A percentile compares a stretch with the other conserved stretches of the same genome.
Conservation (phyloP, 2,329 filamentous ascomycete species). For the Aspergillus eucalypticola region DNA sequence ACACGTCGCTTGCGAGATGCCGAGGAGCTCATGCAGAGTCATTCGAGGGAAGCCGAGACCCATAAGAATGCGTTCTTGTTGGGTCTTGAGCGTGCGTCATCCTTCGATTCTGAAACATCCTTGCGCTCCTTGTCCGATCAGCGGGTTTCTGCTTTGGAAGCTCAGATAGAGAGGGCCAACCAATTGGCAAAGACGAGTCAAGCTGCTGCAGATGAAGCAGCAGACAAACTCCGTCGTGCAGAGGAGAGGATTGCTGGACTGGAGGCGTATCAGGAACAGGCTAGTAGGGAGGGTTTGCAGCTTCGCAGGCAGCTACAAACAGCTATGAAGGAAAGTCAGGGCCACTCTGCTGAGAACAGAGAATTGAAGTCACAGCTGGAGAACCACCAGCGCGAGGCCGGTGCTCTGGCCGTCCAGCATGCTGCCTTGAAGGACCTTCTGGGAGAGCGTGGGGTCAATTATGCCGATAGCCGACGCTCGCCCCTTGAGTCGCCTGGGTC, state of each 20-base stretch:
- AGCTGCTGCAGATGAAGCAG: constrained; percentile 78
- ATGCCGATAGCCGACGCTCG: constrained; percentile 67
- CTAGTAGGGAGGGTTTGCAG: constrained; percentile 85
- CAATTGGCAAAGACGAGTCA: constrained; percentile 84
- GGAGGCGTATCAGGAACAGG: constrained; percentile 96
- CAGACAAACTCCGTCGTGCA: constrained; percentile 84
- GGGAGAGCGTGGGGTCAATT: constrained; percentile 81
- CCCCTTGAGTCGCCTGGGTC: constrained; percentile 74
- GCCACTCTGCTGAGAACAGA: constrained; percentile 75
- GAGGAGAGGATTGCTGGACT: constrained; percentile 96
- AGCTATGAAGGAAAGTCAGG: constrained; percentile 78
- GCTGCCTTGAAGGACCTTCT: constrained; percentile 91
- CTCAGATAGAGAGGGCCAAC: constrained; percentile 77
- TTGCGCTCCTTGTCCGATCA: constrained; percentile 45
- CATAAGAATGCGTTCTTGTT: constrained; percentile 80
- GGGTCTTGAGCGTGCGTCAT: constrained; percentile 73
- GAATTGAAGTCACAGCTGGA: constrained; percentile 82
- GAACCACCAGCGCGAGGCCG: constrained; percentile 87
- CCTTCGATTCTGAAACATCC: constrained; percentile 40
- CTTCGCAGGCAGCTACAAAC: constrained; percentile 88
- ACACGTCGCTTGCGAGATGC: constrained; percentile 77
- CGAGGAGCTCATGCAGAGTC: constrained; percentile 83
- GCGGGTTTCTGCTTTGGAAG: constrained; percentile 71
- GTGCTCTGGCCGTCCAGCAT: constrained; percentile 88
- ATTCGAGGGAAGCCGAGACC: constrained; percentile 81